A percentile compares a stretch with the other conserved stretches of the same genome.
Conservation (phyloP, 2,329 filamentous ascomycete genomes). For the Colletotrichum magnum region DNA sequence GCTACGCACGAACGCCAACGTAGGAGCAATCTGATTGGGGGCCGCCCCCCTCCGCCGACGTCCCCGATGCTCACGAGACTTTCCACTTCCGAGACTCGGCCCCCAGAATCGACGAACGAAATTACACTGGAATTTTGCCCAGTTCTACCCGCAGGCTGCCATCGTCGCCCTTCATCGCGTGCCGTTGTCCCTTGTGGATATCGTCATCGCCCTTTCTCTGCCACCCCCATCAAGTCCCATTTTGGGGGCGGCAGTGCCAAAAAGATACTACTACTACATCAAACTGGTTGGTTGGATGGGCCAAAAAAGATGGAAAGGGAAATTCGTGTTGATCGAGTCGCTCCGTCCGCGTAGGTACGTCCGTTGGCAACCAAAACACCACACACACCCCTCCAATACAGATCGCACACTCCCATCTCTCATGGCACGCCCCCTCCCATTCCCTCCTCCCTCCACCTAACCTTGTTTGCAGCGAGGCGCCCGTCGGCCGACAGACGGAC, state of each 20-base stretch:
- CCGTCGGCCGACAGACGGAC: constrained; percentile 32
- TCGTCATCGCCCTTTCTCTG: background rate
- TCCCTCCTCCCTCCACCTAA: constrained; percentile 21
- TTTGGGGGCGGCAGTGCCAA: background rate
- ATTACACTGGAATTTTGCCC: background rate
- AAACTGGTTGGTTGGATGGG: background rate
- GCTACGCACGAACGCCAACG: too few species aligned
- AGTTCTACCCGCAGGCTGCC: background rate
- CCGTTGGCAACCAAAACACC: background rate
- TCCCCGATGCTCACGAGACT: background rate
- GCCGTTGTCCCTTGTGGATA: background rate
- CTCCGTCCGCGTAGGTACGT: constrained; percentile 7
- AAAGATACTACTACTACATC: background rate
- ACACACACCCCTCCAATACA: background rate
- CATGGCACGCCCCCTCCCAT: background rate
- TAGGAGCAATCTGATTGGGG: background rate
- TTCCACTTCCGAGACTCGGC: background rate
- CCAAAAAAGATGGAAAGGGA: background rate
- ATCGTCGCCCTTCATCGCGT: constrained; percentile 4
- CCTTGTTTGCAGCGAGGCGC: constrained; percentile 32
- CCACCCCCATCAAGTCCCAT: background rate
- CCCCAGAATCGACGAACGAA: background rate
- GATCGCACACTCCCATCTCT: background rate
- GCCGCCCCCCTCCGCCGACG: background rate
- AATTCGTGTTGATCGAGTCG: background rate